Evolutionary conservation across 306 rosid genomes (phyloP).

Genomic region (Spatholobus suberectus): DNA sequence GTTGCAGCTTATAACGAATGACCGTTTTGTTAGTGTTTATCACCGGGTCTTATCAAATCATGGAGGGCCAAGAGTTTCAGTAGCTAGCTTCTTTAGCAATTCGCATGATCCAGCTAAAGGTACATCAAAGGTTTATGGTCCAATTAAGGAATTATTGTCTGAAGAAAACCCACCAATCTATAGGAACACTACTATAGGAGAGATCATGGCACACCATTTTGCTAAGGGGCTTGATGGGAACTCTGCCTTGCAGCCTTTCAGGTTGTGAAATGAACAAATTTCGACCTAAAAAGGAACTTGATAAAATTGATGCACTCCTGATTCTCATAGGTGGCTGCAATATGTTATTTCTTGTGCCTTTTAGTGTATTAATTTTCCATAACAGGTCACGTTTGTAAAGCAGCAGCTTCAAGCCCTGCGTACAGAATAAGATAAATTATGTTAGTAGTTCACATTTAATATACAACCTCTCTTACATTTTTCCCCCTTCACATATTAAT

Average conservation of each 20-base stretch:
- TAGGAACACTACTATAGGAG: constrained; percentile 31
- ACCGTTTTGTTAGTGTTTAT: constrained; percentile 31
- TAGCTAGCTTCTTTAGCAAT: constrained; percentile 24
- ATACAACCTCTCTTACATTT: background rate
- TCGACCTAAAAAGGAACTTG: background rate
- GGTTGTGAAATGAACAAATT: constrained; percentile 35
- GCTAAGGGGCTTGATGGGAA: constrained; percentile 48
- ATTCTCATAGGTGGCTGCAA: background rate
- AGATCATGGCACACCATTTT: constrained; percentile 4
- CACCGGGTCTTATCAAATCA: constrained; percentile 39
- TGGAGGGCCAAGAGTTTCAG: constrained; percentile 41
- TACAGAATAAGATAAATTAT: background rate
- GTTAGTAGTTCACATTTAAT: background rate
- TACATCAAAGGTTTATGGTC: constrained; percentile 40
- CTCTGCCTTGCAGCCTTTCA: constrained; percentile 45
- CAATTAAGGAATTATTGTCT: constrained; percentile 55
- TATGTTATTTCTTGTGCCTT: background rate
- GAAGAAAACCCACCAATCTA: constrained; percentile 56
- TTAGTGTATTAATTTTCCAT: background rate
- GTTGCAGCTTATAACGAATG: constrained; percentile 43
- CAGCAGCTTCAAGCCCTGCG: background rate
- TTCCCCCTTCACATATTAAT: background rate
- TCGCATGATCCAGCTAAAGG: background rate
- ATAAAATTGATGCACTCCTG: background rate
- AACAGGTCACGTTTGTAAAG: background rate